These are phyloP conservation scores for Leccinum solheimii DNA, from an alignment of 1,284 basidiomycete genomes.

Conservation along the genomic window DNA sequence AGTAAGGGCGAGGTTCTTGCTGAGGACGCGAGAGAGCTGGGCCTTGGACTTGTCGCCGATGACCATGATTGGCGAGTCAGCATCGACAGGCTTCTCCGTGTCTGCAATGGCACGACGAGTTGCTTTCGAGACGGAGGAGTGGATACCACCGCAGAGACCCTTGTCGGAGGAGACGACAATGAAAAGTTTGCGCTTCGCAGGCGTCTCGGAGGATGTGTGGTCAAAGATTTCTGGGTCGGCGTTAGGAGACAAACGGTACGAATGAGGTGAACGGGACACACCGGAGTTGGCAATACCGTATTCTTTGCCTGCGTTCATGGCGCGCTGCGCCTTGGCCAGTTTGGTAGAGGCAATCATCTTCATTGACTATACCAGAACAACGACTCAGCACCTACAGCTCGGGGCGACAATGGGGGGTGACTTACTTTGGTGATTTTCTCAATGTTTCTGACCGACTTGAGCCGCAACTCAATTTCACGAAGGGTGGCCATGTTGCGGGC, in stretches of 20 bases:
- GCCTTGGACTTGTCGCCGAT: constrained; percentile 98
- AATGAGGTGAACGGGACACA: constrained; percentile 42
- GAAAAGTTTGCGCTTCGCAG: constrained; percentile 78
- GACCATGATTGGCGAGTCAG: constrained; percentile 76
- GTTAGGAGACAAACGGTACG: constrained; percentile 6
- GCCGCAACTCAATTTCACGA: constrained; percentile 93
- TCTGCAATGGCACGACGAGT: constrained; percentile 70
- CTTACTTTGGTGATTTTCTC: constrained; percentile 98
- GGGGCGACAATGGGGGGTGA: constrained; percentile 12
- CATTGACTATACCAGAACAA: constrained; percentile 74
- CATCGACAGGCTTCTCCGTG: constrained; percentile 53
- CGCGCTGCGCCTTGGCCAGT: constrained; percentile 92
- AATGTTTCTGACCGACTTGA: constrained; percentile 97
- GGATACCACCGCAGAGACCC: constrained; percentile 99
- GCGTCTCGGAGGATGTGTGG: constrained; percentile 64
- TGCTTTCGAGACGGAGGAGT: constrained; percentile 93
- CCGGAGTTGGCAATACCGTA: constrained; percentile 95
- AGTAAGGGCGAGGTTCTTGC: constrained; percentile 75
- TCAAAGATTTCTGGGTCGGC: constrained; percentile 72
- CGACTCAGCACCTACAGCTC: constrained; percentile 1
- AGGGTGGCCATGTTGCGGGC: constrained; percentile 95
- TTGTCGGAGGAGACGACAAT: constrained; percentile 97
- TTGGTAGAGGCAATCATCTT: constrained; percentile 99
- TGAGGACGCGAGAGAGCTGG: constrained; percentile 76
- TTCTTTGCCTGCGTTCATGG: constrained; percentile 91